Conservation (phyloP, 345 rosid genomes). For the Barbarea vulgaris region DNA sequence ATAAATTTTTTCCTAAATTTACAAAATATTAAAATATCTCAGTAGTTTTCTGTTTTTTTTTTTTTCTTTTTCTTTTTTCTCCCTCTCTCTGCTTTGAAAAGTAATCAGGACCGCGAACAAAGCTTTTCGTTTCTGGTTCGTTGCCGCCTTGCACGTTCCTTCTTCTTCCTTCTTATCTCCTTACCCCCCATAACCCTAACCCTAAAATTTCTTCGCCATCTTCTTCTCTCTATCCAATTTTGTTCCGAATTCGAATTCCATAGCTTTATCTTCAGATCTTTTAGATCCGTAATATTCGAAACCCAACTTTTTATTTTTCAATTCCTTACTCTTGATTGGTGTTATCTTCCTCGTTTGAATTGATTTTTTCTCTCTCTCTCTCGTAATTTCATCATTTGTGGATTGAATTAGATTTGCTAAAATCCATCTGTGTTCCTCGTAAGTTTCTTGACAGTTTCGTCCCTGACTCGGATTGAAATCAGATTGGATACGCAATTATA, state of each 20-base stretch:
- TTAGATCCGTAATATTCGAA: conserved; percentile 47
- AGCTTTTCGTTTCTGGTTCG: conserved; percentile 51
- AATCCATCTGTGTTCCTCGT: not conserved
- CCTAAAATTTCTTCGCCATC: conserved; percentile 26
- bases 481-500: conserved; percentile 13
- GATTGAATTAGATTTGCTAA: conserved; percentile 15
- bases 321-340: not conserved
- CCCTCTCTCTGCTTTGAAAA: conserved; percentile 42
- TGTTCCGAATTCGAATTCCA: not conserved
- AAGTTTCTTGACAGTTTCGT: conserved; percentile 7
- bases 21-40: not conserved
- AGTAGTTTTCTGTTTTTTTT: conserved; percentile 12
- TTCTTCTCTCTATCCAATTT: not conserved
- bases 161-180: conserved; percentile 39
- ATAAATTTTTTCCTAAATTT: not conserved
- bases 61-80: not conserved
- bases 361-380: conserved; percentile 19
- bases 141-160: conserved; percentile 68
- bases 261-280: conserved; percentile 15
- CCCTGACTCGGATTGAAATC: not conserved
- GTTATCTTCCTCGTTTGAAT: not conserved
- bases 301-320: conserved; percentile 23
- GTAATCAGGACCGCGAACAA: conserved; percentile 66
- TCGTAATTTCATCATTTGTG: conserved; percentile 9
- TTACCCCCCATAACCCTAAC: conserved; percentile 64